Evolutionary conservation across 2,329 filamentous ascomycete genomes (phyloP), one percentile per base, ranked within the genome.

Genomic region (Albifimbria verrucaria): DNA sequence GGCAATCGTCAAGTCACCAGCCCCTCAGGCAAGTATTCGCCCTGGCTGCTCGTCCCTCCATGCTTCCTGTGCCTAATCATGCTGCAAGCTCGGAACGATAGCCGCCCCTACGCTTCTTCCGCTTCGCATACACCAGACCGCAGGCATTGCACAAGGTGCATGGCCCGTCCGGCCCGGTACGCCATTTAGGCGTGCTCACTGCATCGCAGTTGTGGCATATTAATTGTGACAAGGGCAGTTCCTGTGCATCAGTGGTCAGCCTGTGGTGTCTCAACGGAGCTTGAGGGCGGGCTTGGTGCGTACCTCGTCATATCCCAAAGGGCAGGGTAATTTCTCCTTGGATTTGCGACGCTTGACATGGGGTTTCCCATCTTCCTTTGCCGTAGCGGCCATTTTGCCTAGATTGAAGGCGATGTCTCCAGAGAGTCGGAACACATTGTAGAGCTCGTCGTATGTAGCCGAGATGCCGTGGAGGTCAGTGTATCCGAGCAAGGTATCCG

Each of bases 181-280:
- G 80, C 87, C 87, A 90, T 74, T 90, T 86, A 20, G 87, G 87
- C n/a, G 87, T 90, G 67, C 89, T 86, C 42, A 85, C 84, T 62
- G 86, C 81, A 65, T 88, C 87, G 69, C 87, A 90, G 63, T 56
- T 57, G 50, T 60, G 60, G 43, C 64, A 66, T 1, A 51, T 54
- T 20, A 82, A 15, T 39, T 39, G 32, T n/a, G 32, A 39, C 5
- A 39, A 39, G 18, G 32, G 15, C 18, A 39, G 32, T 39, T 6
- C 32, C 26, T 9, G 15, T 32, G 7, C 26, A 32, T 32, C 26
- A 7, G 9, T 32, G 7, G 9, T 15, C 15, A 32, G 7, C 7
- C 15, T 32, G 15, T 39, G n/a, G n/a, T n/a, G n/a, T n/a, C n/a
- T n/a, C n/a, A n/a, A n/a, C n/a, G n/a, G n/a, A n/a, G n/a, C n/a